These are phyloP conservation scores for Aspergillus vadensis DNA, from an alignment of 2,329 filamentous ascomycete genomes.

Conservation along the genomic window DNA sequence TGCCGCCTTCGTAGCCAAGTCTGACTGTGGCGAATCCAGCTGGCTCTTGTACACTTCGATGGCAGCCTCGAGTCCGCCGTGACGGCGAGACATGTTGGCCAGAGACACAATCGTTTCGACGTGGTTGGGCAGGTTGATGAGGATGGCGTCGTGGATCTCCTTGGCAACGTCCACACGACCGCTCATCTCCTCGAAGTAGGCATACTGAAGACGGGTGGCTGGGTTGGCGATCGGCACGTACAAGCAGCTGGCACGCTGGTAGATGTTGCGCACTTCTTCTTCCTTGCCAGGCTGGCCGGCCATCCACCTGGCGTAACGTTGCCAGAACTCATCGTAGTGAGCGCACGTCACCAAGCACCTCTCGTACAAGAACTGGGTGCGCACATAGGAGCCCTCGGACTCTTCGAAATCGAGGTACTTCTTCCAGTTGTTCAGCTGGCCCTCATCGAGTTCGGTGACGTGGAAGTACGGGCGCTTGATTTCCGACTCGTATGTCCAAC, in stretches of 20 bases:
- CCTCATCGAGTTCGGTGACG: conserved; percentile 85
- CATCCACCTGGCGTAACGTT: conserved; percentile 97
- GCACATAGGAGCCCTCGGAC: conserved; percentile 71
- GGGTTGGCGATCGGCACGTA: conserved; percentile 87
- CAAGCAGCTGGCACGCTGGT: conserved; percentile 79
- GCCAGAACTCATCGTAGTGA: conserved; percentile 97
- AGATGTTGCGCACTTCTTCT: conserved; percentile 89
- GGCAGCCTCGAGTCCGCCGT: conserved; percentile 79
- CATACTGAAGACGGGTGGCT: conserved; percentile 83
- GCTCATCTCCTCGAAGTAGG: conserved; percentile 88
- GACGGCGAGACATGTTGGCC: conserved; percentile 82
- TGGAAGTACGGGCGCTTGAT: conserved; percentile 97
- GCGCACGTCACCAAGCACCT: conserved; percentile 90
- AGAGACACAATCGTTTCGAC: conserved; percentile 85
- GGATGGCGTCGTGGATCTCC: conserved; percentile 80
- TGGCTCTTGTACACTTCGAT: conserved; percentile 80
- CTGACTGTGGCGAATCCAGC: conserved; percentile 70
- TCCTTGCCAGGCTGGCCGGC: conserved; percentile 74
- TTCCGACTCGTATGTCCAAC: conserved; percentile 92
- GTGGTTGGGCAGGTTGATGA: conserved; percentile 75
- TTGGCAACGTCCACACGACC: conserved; percentile 75
- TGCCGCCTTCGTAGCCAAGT: conserved; percentile 79
- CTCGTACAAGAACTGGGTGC: conserved; percentile 85
- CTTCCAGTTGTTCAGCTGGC: conserved; percentile 85
- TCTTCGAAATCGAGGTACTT: conserved; percentile 98